phyloP scores from a whole-genome alignment of 208 protist species.

The Trypanosoma brucei region DNA sequence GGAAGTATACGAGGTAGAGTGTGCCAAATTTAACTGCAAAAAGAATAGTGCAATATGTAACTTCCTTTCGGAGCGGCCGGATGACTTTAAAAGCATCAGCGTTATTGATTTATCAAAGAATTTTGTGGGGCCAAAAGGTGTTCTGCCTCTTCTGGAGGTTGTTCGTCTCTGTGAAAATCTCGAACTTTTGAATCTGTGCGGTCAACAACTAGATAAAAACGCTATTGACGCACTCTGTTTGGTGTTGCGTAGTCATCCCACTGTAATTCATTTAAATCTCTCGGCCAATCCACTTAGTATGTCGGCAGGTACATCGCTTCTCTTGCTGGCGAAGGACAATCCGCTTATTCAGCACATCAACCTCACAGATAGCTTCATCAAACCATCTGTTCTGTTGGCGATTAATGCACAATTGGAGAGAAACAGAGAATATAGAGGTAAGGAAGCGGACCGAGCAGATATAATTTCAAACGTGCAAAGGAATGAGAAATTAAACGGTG shows the following conservation, averaged over 20 bases:
- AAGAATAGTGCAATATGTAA: conserved; percentile 50
- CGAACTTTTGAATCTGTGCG: conserved; percentile 40
- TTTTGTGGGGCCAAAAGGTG: conserved; percentile 76
- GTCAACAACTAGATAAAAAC: conserved; percentile 66
- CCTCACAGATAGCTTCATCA: conserved; percentile 58
- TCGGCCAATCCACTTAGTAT: conserved; percentile 84
- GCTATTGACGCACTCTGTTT: conserved; percentile 51
- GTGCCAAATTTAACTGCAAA: conserved; percentile 55
- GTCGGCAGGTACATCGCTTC: conserved; percentile 40
- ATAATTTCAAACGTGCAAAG: background rate
- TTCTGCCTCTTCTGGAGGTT: conserved; percentile 75
- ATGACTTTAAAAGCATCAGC: conserved; percentile 50
- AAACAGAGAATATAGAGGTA: conserved; percentile 31
- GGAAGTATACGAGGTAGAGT: conserved; percentile 78
- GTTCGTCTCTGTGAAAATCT: conserved; percentile 52
- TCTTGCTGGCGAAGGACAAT: conserved; percentile 68
- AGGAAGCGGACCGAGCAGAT: background rate
- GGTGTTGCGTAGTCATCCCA: conserved; percentile 46
- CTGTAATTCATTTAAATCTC: conserved; percentile 66
- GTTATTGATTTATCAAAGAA: conserved; percentile 81
- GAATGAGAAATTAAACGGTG: background rate
- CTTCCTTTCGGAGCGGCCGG: conserved; percentile 50
- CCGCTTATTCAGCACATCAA: conserved; percentile 51
- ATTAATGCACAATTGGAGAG: conserved; percentile 54
- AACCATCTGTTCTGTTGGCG: conserved; percentile 33